These are phyloP conservation scores for Sextonia rubra DNA, from an alignment of 164 flowering plant genomes.

Conservation along the genomic window DNA sequence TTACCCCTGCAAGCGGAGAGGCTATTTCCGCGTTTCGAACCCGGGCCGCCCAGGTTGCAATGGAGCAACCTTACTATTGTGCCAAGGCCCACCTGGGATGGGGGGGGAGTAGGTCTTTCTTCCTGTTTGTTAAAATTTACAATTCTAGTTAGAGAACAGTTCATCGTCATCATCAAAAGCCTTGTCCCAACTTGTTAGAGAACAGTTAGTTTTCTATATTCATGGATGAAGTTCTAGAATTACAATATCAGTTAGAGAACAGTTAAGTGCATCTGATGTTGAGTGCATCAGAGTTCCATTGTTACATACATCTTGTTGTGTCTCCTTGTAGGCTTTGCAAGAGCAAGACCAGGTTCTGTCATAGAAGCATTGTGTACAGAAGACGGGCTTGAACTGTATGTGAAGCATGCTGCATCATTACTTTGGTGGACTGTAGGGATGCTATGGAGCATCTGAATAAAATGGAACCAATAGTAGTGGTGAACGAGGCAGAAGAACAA, in stretches of 20 bases:
- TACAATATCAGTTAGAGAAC: neutral
- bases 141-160: too few species aligned
- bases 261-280: neutral
- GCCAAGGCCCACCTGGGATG: too few species aligned
- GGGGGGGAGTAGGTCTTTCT: too few species aligned
- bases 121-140: too few species aligned
- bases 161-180: too few species aligned
- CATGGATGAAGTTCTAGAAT: neutral
- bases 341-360: conserved; percentile 97
- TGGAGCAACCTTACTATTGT: too few species aligned
- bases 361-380: conserved; percentile 89
- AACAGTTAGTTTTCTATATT: neutral
- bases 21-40: too few species aligned
- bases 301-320: neutral
- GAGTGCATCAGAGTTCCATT: neutral
- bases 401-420: conserved; percentile 95
- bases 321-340: conserved; percentile 74
- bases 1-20: too few species aligned
- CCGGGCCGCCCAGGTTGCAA: too few species aligned
- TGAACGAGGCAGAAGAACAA: conserved; percentile 96
- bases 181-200: too few species aligned
- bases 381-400: conserved; percentile 69
- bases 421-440: conserved; percentile 91
- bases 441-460: conserved; percentile 80
- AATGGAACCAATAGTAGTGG: conserved; percentile 94